Evolutionary conservation across 2,329 filamentous ascomycete genomes (phyloP).

Genomic region (Apiospora phragmitis): DNA sequence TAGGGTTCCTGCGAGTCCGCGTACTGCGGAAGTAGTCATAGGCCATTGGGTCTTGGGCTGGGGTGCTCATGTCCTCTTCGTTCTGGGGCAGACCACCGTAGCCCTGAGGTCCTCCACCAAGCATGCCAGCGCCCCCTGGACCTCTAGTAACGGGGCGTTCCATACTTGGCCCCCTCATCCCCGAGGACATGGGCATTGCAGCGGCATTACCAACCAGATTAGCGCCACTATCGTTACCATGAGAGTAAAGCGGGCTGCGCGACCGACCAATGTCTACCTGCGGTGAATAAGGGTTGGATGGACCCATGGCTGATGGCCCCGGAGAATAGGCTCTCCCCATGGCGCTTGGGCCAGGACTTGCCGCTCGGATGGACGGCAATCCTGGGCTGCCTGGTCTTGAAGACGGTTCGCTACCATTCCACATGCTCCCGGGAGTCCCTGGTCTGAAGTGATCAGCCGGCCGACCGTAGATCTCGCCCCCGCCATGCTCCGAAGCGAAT

Average conservation of each 20-base stretch:
- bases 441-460: constrained; percentile 60
- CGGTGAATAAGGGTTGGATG: constrained; percentile 28
- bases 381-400: constrained; percentile 55
- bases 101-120: constrained; percentile 59
- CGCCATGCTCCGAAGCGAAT: constrained; percentile 85
- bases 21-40: constrained; percentile 57
- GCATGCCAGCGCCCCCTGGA: constrained; percentile 41
- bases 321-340: constrained; percentile 24
- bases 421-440: constrained; percentile 59
- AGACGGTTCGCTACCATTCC: constrained; percentile 40
- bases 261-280: constrained; percentile 31
- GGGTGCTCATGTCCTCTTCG: constrained; percentile 41
- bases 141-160: constrained; percentile 27
- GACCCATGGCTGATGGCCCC: constrained; percentile 22
- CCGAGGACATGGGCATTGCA: constrained; percentile 45
- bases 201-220: constrained; percentile 56
- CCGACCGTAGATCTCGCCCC: constrained; percentile 66
- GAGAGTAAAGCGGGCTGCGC: constrained; percentile 50
- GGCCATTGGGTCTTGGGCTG: constrained; percentile 44
- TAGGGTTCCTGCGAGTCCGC: constrained; percentile 12
- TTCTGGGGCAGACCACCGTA: constrained; percentile 61
- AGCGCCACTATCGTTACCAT: constrained; percentile 53
- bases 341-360: constrained; percentile 25
- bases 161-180: constrained; percentile 33
- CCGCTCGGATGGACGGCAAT: constrained; percentile 29